Percentiles rank a stretch among this genome's conserved stretches.
Conservation (phyloP, 148 eudicot species). For the Camellia sinensis region DNA sequence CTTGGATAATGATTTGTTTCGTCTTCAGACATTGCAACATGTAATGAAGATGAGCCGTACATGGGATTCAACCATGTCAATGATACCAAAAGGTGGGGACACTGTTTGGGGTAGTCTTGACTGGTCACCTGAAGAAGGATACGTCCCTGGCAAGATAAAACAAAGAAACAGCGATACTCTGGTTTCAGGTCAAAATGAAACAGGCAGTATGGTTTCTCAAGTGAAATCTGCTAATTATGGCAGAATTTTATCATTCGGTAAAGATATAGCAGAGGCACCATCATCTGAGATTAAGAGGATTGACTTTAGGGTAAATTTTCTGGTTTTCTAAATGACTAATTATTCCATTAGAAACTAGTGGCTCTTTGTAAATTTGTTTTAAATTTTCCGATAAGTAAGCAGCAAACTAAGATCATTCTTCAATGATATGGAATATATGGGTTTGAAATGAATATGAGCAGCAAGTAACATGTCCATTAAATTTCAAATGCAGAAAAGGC, state of each 20-base stretch:
- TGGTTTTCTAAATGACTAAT: not conserved
- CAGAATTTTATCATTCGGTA: constrained; percentile 83
- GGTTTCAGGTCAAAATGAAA: constrained; percentile 26
- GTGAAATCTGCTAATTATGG: constrained; percentile 57
- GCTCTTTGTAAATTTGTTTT: not conserved
- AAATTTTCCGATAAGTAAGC: no score
- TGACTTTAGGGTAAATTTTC: constrained; percentile 68
- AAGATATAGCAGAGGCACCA: constrained; percentile 56
- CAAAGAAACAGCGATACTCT: constrained; percentile 33
- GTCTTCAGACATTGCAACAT: constrained; percentile 75
- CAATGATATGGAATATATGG: no score
- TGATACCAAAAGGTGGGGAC: constrained; percentile 96
- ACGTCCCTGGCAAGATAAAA: constrained; percentile 44
- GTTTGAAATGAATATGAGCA: no score
- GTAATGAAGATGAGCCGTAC: constrained; percentile 95
- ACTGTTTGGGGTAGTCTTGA: constrained; percentile 96
- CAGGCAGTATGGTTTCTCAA: constrained; percentile 28
- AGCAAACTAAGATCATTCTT: no score
- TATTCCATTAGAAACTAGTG: not conserved
- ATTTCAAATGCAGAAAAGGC: no score
- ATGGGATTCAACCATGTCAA: constrained; percentile 98
- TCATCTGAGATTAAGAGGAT: constrained; percentile 64
- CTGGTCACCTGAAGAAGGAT: constrained; percentile 91
- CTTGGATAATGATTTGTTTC: constrained; percentile 73
- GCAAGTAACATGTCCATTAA: no score